Evolutionary conservation across 441 rosid species (phyloP).

Genomic region (Pelargonium cotyledonis): DNA sequence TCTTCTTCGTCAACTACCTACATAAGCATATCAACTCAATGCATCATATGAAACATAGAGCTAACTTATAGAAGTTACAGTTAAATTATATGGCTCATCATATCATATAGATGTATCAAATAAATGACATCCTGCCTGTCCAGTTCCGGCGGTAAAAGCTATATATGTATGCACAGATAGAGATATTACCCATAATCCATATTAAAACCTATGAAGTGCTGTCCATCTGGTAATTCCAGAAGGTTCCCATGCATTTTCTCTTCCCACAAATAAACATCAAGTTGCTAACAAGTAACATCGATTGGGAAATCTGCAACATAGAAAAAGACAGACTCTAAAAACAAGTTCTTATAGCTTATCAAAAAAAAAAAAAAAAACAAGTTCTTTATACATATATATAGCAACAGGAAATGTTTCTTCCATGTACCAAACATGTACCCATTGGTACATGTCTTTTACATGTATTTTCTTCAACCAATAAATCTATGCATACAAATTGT

Average conservation of each 20-base stretch:
- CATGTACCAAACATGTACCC: too few species aligned
- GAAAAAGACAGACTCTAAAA: constrained; percentile 9
- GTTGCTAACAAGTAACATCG: neutral
- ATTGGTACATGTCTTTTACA: too few species aligned
- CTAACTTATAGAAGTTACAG: neutral
- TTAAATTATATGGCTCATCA: neutral
- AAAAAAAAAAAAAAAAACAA: too few species aligned
- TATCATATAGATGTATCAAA: neutral
- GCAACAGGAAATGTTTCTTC: too few species aligned
- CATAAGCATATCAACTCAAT: neutral
- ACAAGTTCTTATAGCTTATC: constrained; percentile 6
- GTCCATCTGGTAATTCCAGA: neutral
- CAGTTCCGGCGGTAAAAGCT: neutral
- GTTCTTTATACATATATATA: neutral
- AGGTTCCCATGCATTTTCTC: neutral
- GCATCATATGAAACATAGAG: neutral
- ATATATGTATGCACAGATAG: too few species aligned
- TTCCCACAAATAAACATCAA: neutral
- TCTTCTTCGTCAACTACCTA: too few species aligned
- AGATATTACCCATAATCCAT: neutral
- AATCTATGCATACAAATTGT: too few species aligned
- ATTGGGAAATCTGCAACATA: neutral
- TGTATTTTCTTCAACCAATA: too few species aligned
- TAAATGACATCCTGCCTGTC: neutral
- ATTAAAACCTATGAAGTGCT: neutral